Conservation (phyloP, 2,329 filamentous ascomycete species). For the Fusarium piperis region DNA sequence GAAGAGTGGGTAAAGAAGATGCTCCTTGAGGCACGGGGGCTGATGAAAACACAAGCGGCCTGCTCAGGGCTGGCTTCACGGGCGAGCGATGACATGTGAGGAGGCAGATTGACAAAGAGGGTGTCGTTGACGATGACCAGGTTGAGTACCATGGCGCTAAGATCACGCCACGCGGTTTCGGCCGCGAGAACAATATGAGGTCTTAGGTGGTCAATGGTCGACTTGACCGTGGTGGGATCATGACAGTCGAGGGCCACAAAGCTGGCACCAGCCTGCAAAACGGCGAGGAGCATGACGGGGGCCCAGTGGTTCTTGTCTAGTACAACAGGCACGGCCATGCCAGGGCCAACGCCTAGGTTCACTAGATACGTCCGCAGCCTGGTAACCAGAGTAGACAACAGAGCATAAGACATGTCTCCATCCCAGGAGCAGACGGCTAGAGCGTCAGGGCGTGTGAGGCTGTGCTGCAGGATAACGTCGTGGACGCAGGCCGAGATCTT, state of each 20-base stretch:
- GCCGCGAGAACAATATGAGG: slow-evolving; percentile 57
- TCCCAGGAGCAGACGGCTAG: slow-evolving; percentile 57
- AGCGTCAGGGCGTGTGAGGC: slow-evolving; percentile 50
- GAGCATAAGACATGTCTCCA: slow-evolving; percentile 54
- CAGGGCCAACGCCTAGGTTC: slow-evolving; percentile 59
- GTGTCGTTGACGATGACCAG: slow-evolving; percentile 55
- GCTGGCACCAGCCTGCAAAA: slow-evolving; percentile 67
- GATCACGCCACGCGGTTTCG: slow-evolving; percentile 52
- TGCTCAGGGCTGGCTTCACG: slow-evolving; percentile 54
- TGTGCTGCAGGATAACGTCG: slow-evolving; percentile 55
- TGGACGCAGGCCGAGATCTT: slow-evolving; percentile 56
- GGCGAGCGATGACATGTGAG: slow-evolving; percentile 42
- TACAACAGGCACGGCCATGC: slow-evolving; percentile 70
- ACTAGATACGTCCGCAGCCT: slow-evolving; percentile 58
- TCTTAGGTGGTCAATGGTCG: slow-evolving; percentile 55
- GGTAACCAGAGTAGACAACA: slow-evolving; percentile 51
- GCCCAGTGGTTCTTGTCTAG: slow-evolving; percentile 76
- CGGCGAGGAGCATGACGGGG: slow-evolving; percentile 75
- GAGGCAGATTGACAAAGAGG: slow-evolving; percentile 50
- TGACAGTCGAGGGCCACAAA: slow-evolving; percentile 61
- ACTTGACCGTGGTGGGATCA: slow-evolving; percentile 53
- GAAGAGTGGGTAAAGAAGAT: slow-evolving; percentile 70
- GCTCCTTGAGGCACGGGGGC: slow-evolving; percentile 57
- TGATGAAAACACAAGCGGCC: slow-evolving; percentile 70
- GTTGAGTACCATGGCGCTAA: slow-evolving; percentile 52